These are phyloP conservation scores for Suillus decipiens DNA, from an alignment of 768 basidiomycete genomes.

Conservation along the genomic window DNA sequence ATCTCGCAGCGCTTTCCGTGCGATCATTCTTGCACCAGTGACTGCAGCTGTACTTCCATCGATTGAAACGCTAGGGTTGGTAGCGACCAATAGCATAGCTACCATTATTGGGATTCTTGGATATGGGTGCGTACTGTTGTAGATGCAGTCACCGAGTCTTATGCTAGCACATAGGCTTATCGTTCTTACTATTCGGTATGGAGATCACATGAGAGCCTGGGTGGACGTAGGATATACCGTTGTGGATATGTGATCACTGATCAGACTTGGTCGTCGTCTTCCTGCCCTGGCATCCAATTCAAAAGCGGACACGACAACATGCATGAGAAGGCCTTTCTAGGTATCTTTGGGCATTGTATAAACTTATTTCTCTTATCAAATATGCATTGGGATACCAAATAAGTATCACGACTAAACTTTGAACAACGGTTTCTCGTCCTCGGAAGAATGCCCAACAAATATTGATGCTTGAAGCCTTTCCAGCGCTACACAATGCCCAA, in stretches of 20 bases:
- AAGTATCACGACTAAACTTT: neutral
- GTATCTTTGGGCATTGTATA: neutral
- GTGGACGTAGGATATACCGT: constrained; percentile 44
- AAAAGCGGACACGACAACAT: neutral
- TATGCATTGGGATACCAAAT: neutral
- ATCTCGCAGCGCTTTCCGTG: constrained; percentile 46
- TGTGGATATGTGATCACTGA: neutral
- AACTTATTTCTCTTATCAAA: neutral
- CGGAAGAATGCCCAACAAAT: neutral
- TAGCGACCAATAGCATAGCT: constrained; percentile 43
- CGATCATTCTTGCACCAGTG: constrained; percentile 42
- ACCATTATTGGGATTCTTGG: constrained; percentile 49
- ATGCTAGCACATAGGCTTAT: constrained; percentile 38
- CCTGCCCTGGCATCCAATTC: neutral
- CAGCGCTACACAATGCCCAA: neutral
- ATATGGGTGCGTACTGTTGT: constrained; percentile 42
- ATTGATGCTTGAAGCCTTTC: neutral
- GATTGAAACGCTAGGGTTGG: constrained; percentile 50
- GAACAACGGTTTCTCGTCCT: neutral
- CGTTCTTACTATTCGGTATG: constrained; percentile 48
- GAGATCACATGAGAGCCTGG: constrained; percentile 51
- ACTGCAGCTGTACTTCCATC: constrained; percentile 53
- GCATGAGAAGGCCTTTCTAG: neutral
- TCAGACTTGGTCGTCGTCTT: neutral
- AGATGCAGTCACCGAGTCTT: neutral